phyloP scores from a whole-genome alignment of 1,284 basidiomycete genomes.

The Pseudozyma pruni region DNA sequence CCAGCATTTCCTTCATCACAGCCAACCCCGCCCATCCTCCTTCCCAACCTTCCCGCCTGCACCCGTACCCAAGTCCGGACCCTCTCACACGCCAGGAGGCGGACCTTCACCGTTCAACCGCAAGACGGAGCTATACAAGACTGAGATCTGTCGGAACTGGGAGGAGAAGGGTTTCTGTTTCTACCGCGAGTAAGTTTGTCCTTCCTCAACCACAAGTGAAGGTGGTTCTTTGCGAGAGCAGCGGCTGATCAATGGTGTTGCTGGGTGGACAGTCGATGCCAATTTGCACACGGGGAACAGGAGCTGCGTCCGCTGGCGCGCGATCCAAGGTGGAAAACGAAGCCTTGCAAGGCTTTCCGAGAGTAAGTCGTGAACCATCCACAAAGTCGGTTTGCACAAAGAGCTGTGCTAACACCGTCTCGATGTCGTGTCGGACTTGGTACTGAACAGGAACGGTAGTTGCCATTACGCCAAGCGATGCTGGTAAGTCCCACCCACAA shows the following conservation, averaged over 20 bases:
- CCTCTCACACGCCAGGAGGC: not conserved
- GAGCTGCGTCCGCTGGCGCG: conserved; percentile 82
- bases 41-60: too few species aligned
- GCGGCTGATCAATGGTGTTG: too few species aligned
- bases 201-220: too few species aligned
- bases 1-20: too few species aligned
- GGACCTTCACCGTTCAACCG: conserved; percentile 78
- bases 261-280: conserved; percentile 50
- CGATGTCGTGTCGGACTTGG: not conserved
- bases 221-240: too few species aligned
- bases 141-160: conserved; percentile 89
- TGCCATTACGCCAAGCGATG: conserved; percentile 85
- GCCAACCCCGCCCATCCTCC: too few species aligned
- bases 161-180: conserved; percentile 90
- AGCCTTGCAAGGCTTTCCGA: conserved; percentile 87
- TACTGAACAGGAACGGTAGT: conserved; percentile 78
- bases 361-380: too few species aligned
- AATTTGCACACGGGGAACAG: conserved; percentile 79
- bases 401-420: not conserved
- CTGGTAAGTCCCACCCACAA: conserved; percentile 37
- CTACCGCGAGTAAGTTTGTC: conserved; percentile 72
- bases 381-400: too few species aligned
- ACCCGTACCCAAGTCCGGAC: too few species aligned
- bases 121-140: conserved; percentile 89
- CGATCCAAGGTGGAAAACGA: conserved; percentile 93